These are phyloP conservation scores for Chenopodium suecicum DNA, from an alignment of 148 eudicot genomes.

Conservation along the genomic window DNA sequence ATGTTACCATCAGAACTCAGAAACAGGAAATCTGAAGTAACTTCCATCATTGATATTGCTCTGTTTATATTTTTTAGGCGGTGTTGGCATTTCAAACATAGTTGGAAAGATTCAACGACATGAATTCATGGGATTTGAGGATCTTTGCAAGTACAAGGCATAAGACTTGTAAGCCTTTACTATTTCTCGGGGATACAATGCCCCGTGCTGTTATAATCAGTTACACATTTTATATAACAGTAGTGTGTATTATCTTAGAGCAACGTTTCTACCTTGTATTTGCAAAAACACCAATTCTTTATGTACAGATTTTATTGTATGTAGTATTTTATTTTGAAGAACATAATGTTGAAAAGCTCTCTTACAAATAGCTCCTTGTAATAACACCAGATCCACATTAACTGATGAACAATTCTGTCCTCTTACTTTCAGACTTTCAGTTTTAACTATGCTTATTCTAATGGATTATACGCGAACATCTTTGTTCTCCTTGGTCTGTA, in stretches of 20 bases:
- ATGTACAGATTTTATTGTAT: not conserved
- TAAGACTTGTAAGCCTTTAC: slow-evolving; percentile 5
- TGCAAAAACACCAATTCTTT: not conserved
- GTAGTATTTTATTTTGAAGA: no score
- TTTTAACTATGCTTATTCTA: not conserved
- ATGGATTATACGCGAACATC: not conserved
- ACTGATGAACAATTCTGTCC: not conserved
- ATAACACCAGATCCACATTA: not conserved
- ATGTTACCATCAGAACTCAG: not conserved
- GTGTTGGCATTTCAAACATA: slow-evolving; percentile 82
- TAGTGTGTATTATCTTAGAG: not conserved
- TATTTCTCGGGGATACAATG: not conserved
- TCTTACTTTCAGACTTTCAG: not conserved
- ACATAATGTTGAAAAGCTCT: not conserved
- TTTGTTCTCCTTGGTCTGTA: not conserved
- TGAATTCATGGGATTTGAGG: slow-evolving; percentile 89
- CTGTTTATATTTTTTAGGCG: slow-evolving; percentile 43
- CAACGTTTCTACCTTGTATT: not conserved
- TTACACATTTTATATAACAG: not conserved
- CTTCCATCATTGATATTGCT: not conserved
- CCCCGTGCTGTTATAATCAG: not conserved
- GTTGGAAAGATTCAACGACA: slow-evolving; percentile 60
- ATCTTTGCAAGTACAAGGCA: slow-evolving; percentile 69
- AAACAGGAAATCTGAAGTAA: not conserved
- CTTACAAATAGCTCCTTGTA: not conserved